Percentiles rank a stretch among this genome's conserved stretches.
phyloP scores from a whole-genome alignment of 1,139 yeast species.

The Kodamaea arcana region DNA sequence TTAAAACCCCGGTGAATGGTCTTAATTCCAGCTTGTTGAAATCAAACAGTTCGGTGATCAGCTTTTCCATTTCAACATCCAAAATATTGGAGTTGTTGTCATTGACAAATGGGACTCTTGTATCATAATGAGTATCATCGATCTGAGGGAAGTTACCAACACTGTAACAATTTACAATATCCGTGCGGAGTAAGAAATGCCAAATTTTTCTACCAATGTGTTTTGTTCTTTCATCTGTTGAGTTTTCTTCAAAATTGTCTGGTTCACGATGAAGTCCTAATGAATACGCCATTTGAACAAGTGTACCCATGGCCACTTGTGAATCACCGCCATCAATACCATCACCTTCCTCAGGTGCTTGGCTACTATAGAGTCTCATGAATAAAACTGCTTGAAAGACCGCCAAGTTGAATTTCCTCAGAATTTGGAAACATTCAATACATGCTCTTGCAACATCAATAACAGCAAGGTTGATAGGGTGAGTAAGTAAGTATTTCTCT shows the following conservation, averaged over 20 bases:
- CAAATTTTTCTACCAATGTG: conserved; percentile 51
- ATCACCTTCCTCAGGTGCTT: conserved; percentile 52
- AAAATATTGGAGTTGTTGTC: conserved; percentile 5
- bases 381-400: conserved; percentile 33
- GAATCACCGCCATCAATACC: conserved; percentile 47
- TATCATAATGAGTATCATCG: conserved; percentile 11
- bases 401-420: conserved; percentile 21
- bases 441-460: conserved; percentile 29
- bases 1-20: conserved; percentile 10
- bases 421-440: conserved; percentile 23
- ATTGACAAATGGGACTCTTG: conserved; percentile 17
- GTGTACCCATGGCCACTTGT: conserved; percentile 39
- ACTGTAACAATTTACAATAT: conserved; percentile 21
- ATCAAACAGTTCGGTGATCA: conserved; percentile 9
- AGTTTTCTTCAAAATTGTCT: conserved; percentile 24
- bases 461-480: conserved; percentile 25
- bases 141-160: conserved; percentile 36
- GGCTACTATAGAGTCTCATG: conserved; percentile 41
- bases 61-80: conserved; percentile 15
- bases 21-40: conserved; percentile 6
- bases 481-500: conserved; percentile 22
- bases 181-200: conserved; percentile 37
- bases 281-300: conserved; percentile 46
- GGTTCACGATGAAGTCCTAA: conserved; percentile 56
- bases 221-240: conserved; percentile 24